Conservation (phyloP, 495 filamentous ascomycete species). For the Penicillium alfredii region DNA sequence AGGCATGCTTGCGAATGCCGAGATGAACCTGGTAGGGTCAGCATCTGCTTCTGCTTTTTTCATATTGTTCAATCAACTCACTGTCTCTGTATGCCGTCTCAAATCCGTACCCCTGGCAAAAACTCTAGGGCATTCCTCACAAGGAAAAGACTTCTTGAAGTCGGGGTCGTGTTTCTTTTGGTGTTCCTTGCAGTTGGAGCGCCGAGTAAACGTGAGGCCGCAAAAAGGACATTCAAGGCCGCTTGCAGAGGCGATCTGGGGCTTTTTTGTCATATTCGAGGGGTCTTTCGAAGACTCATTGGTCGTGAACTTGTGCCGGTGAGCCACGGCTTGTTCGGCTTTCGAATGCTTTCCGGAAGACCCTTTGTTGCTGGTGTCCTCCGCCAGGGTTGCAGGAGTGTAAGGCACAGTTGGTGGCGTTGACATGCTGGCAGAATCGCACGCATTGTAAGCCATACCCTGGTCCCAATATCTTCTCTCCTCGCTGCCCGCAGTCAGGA, state of each 20-base stretch:
- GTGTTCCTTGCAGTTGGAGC: conserved; percentile 88
- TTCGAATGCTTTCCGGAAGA: background rate
- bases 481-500: conserved; percentile 1
- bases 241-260: conserved; percentile 10
- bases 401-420: background rate
- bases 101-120: conserved; percentile 71
- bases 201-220: conserved; percentile 73
- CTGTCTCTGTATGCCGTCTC: conserved; percentile 73
- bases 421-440: background rate
- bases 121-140: conserved; percentile 49
- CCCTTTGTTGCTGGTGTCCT: no score
- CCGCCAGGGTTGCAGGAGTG: background rate
- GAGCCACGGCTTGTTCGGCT: background rate
- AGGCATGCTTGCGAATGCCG: conserved; percentile 31
- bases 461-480: conserved; percentile 12
- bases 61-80: conserved; percentile 35
- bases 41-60: background rate
- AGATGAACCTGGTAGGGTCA: conserved; percentile 53
- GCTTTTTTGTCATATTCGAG: background rate
- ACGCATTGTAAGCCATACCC: background rate
- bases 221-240: conserved; percentile 73
- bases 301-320: conserved; percentile 6
- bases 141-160: conserved; percentile 63
- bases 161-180: conserved; percentile 83
- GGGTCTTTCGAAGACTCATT: no score